phyloP scores from a whole-genome alignment of 805 yeast species.

The Torulaspora gathmanii region DNA sequence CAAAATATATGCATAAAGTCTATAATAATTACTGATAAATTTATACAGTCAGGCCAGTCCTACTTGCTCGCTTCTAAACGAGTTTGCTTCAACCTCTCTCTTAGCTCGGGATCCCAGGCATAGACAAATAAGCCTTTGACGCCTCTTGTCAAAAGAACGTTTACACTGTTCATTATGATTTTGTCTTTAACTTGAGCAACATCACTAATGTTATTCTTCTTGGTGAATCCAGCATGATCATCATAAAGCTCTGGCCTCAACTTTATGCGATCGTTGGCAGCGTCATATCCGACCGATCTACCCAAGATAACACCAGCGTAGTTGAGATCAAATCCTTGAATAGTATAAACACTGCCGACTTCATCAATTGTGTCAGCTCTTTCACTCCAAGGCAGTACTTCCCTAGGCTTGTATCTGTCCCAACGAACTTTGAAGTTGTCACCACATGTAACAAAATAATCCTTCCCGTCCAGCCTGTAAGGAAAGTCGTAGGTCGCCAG shows the following conservation, averaged over 20 bases:
- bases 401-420: slow-evolving; percentile 44
- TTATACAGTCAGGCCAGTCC: not conserved
- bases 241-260: slow-evolving; percentile 40
- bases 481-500: slow-evolving; percentile 46
- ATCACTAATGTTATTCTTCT: slow-evolving; percentile 38
- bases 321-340: slow-evolving; percentile 47
- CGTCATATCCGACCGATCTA: slow-evolving; percentile 41
- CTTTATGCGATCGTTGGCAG: slow-evolving; percentile 33
- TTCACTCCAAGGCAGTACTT: slow-evolving; percentile 44
- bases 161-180: slow-evolving; percentile 43
- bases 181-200: slow-evolving; percentile 38
- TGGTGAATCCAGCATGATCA: slow-evolving; percentile 45
- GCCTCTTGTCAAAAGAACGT: slow-evolving; percentile 45
- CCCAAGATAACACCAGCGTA: slow-evolving; percentile 46
- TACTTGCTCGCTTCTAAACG: not conserved
- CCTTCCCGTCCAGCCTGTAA: slow-evolving; percentile 42
- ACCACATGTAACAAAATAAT: slow-evolving; percentile 43
- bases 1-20: not conserved
- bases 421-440: slow-evolving; percentile 43
- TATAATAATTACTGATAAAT: not conserved
- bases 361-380: slow-evolving; percentile 43
- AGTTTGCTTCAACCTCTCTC: slow-evolving; percentile 33
- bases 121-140: slow-evolving; percentile 42
- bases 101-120: slow-evolving; percentile 40
- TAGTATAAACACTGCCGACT: slow-evolving; percentile 46